phyloP scores from a whole-genome alignment of 2,329 filamentous ascomycete species.

The Bipolaris oryzae region DNA sequence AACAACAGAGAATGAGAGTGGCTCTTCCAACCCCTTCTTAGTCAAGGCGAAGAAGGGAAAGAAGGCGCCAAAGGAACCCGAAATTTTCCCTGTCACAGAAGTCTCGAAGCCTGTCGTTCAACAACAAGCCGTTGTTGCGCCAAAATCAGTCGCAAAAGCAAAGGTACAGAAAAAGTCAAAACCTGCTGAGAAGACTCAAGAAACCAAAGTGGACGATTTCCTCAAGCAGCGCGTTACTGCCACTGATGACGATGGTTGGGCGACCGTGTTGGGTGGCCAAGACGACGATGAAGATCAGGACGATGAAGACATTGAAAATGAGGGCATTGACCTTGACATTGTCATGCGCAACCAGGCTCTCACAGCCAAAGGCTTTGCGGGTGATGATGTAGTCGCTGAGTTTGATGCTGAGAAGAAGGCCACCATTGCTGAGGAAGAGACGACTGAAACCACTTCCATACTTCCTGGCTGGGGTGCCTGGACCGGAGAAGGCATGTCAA shows the following conservation, averaged over 20 bases:
- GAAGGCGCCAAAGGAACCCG: conserved; percentile 21
- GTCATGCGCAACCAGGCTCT: conserved; percentile 65
- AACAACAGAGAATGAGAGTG: conserved; percentile 13
- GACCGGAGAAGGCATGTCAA: conserved; percentile 82
- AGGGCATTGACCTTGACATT: conserved; percentile 49
- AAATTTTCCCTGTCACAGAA: conserved; percentile 18
- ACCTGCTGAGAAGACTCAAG: conserved; percentile 7
- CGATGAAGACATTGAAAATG: conserved; percentile 45
- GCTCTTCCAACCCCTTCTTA: conserved; percentile 43
- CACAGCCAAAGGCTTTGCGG: conserved; percentile 84
- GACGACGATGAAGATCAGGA: conserved; percentile 36
- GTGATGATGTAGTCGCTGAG: conserved; percentile 77
- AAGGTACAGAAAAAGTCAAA: conserved; percentile 30
- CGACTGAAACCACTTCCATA: conserved; percentile 81
- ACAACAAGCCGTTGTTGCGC: conserved; percentile 13
- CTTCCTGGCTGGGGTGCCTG: conserved; percentile 94
- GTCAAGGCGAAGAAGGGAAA: conserved; percentile 39
- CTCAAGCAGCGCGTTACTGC: conserved; percentile 42
- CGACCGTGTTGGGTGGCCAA: conserved; percentile 50
- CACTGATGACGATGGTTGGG: conserved; percentile 53
- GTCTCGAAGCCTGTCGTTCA: conserved; percentile 10
- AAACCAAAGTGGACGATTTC: conserved; percentile 33
- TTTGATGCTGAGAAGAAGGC: conserved; percentile 82
- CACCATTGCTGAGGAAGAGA: conserved; percentile 75
- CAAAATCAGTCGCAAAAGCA: conserved; percentile 25